These are phyloP conservation scores for Dendrothele bispora DNA, from an alignment of 768 basidiomycete genomes.

Conservation along the genomic window DNA sequence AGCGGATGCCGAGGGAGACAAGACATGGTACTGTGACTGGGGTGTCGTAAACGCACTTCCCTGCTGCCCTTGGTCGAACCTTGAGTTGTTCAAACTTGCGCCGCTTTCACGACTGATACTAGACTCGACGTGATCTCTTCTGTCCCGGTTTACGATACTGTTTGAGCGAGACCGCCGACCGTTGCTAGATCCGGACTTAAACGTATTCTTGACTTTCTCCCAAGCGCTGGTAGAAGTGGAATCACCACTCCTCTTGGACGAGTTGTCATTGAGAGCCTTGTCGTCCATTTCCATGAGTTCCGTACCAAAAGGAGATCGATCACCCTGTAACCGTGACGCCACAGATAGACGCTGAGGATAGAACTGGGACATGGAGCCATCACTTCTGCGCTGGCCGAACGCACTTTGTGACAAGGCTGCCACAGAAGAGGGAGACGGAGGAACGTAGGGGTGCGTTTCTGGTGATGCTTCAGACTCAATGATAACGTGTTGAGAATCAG, in stretches of 20 bases:
- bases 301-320: constrained; percentile 53
- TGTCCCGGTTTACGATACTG: constrained; percentile 66
- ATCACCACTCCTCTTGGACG: constrained; percentile 60
- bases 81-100: constrained; percentile 63
- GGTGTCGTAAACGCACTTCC: constrained; percentile 32
- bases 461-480: constrained; percentile 65
- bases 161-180: constrained; percentile 82
- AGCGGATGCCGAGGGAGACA: constrained; percentile 67
- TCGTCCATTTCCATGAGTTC: constrained; percentile 57
- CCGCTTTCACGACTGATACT: constrained; percentile 77
- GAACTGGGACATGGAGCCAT: constrained; percentile 50
- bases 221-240: constrained; percentile 57
- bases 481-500: constrained; percentile 59
- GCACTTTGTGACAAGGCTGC: constrained; percentile 43
- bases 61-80: constrained; percentile 52
- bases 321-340: constrained; percentile 58
- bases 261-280: constrained; percentile 38
- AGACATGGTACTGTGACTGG: constrained; percentile 40
- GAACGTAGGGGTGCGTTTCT: constrained; percentile 43
- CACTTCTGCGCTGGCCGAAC: constrained; percentile 38
- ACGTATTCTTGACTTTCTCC: constrained; percentile 71
- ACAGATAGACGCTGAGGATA: constrained; percentile 65
- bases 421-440: constrained; percentile 51
- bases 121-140: constrained; percentile 70
- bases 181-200: constrained; percentile 63